Conservation (phyloP, 805 yeast species). For the Saturnispora hagleri region DNA sequence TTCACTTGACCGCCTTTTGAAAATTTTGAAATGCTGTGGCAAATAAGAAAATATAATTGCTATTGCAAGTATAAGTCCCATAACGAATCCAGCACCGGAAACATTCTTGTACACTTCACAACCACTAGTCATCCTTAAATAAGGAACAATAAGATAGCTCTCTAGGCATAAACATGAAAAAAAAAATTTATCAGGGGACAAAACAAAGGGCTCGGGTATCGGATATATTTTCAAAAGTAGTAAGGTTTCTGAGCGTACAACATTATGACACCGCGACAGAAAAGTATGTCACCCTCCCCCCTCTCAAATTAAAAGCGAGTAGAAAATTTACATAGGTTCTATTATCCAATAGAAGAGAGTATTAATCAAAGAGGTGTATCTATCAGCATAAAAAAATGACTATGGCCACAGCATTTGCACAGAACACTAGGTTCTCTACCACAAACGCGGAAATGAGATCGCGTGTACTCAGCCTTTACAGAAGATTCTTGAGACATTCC, state of each 20-base stretch:
- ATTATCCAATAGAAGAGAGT: not conserved
- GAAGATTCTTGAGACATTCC: conserved; percentile 58
- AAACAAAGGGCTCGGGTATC: not conserved
- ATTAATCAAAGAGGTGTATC: not conserved
- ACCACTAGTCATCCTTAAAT: not conserved
- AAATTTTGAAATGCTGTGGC: conserved; percentile 64
- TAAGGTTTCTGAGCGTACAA: not conserved
- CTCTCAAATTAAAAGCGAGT: not conserved
- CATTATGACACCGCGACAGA: not conserved
- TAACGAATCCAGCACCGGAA: conserved; percentile 31
- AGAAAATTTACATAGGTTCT: not conserved
- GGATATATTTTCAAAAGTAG: not conserved
- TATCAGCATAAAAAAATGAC: conserved; percentile 32
- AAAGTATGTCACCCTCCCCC: not conserved
- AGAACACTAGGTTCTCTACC: conserved; percentile 61
- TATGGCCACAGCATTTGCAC: conserved; percentile 75
- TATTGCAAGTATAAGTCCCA: conserved; percentile 41
- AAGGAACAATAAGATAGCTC: not conserved
- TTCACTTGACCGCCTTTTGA: conserved; percentile 53
- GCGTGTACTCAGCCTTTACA: conserved; percentile 62
- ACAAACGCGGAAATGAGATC: conserved; percentile 50
- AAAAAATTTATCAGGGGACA: not conserved
- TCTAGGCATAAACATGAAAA: not conserved
- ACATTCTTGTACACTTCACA: conserved; percentile 44
- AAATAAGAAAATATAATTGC: conserved; percentile 65